Conservation (phyloP, 306 rosid species). For the Sophora flavescens region DNA sequence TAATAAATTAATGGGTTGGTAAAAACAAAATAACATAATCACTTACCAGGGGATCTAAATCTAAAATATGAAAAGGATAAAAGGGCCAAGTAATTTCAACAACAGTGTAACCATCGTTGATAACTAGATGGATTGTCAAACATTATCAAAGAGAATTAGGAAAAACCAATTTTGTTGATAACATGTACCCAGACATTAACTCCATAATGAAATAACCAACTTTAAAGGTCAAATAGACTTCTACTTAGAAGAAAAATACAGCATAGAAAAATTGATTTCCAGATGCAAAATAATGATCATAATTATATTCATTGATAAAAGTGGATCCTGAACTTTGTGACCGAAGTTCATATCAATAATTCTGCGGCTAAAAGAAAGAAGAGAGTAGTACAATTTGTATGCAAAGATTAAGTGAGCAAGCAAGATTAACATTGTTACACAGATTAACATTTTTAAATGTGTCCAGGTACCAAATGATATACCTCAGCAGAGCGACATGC, state of each 20-base stretch:
- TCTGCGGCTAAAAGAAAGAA: no score
- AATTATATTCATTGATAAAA: conserved; percentile 1
- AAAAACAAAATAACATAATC: no score
- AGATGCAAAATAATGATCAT: background rate
- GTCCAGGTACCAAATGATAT: conserved; percentile 38
- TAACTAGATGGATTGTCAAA: no score
- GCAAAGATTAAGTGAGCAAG: conserved; percentile 26
- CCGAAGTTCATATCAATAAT: no score
- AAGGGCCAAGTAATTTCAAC: no score
- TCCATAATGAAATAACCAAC: conserved; percentile 18
- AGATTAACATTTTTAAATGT: conserved; percentile 37
- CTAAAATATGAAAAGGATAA: no score
- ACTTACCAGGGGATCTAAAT: no score
- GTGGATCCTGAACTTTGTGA: conserved; percentile 16
- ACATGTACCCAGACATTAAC: no score
- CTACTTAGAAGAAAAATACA: conserved; percentile 2
- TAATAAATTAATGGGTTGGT: no score
- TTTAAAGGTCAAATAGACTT: conserved; percentile 1
- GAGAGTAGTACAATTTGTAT: background rate
- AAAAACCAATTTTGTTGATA: background rate
- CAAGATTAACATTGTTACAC: conserved; percentile 12
- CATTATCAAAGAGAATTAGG: no score
- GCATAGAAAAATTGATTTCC: conserved; percentile 3
- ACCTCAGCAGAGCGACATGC: conserved; percentile 98
- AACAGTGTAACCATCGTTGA: no score